phyloP scores from a whole-genome alignment of 345 rosid genomes.

The Cardamine occulta region DNA sequence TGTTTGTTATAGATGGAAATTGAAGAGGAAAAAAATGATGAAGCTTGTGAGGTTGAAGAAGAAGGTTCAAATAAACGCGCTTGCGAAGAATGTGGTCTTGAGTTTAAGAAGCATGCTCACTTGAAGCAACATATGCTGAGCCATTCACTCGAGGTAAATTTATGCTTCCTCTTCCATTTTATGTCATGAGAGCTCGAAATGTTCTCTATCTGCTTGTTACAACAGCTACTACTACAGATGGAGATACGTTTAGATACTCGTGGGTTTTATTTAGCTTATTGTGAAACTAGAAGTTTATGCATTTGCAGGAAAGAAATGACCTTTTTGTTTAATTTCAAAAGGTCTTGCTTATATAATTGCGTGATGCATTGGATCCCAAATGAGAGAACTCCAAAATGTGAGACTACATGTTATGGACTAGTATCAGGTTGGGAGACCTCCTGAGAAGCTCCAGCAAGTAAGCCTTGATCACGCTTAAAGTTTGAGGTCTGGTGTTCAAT shows the following conservation, averaged over 20 bases:
- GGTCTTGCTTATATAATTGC: conserved; percentile 41
- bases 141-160: conserved; percentile 74
- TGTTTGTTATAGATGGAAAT: conserved; percentile 50
- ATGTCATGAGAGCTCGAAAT: background rate
- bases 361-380: conserved; percentile 99
- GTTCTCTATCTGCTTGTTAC: background rate
- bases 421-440: conserved; percentile 99
- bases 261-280: background rate
- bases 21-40: conserved; percentile 41
- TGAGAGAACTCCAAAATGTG: conserved; percentile 98
- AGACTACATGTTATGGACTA: conserved; percentile 81
- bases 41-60: conserved; percentile 36
- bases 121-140: conserved; percentile 84
- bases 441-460: conserved; percentile 97
- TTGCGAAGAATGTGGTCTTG: conserved; percentile 71
- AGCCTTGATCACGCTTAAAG: conserved; percentile 80
- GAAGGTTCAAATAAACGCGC: conserved; percentile 36
- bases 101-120: conserved; percentile 80
- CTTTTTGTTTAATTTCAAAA: conserved; percentile 21
- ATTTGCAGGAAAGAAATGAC: conserved; percentile 54
- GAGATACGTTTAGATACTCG: background rate
- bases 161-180: background rate
- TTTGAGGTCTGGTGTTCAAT: conserved; percentile 29
- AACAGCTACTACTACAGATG: background rate
- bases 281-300: conserved; percentile 5